phyloP scores from a whole-genome alignment of 805 yeast species.

The Diddensiella transvaalensis region DNA sequence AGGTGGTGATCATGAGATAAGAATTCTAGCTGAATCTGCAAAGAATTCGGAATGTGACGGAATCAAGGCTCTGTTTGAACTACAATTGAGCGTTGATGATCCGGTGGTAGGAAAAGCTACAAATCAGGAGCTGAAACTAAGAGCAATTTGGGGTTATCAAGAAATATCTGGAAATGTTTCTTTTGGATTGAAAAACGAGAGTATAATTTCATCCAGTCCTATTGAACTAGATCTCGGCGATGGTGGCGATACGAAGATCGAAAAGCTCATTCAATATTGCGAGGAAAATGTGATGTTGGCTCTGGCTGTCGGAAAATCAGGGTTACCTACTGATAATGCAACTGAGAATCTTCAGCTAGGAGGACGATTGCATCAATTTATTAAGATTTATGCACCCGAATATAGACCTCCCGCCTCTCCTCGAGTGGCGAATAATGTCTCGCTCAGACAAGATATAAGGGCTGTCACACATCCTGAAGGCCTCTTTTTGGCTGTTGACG shows the following conservation, averaged over 20 bases:
- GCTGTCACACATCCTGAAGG: not conserved
- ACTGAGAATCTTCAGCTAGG: not conserved
- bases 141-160: slow-evolving; percentile 19
- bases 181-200: slow-evolving; percentile 1
- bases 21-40: slow-evolving; percentile 21
- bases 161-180: slow-evolving; percentile 10
- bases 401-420: no score
- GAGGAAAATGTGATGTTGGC: slow-evolving; percentile 19
- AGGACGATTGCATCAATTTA: not conserved
- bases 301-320: slow-evolving; percentile 18
- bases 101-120: slow-evolving; percentile 24
- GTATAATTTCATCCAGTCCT: not conserved
- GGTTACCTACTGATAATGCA: slow-evolving; percentile 9
- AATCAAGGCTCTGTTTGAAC: slow-evolving; percentile 9
- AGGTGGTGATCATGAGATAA: slow-evolving; percentile 24
- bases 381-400: not conserved
- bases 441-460: no score
- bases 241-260: slow-evolving; percentile 9
- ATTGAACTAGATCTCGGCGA: not conserved
- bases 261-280: slow-evolving; percentile 11
- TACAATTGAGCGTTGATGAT: slow-evolving; percentile 16
- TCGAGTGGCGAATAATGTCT: not conserved
- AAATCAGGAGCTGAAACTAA: slow-evolving; percentile 16
- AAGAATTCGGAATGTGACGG: slow-evolving; percentile 21
- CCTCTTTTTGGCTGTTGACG: slow-evolving; percentile 18